phyloP scores from a whole-genome alignment of 495 filamentous ascomycete species.

The Apodospora peruviana region DNA sequence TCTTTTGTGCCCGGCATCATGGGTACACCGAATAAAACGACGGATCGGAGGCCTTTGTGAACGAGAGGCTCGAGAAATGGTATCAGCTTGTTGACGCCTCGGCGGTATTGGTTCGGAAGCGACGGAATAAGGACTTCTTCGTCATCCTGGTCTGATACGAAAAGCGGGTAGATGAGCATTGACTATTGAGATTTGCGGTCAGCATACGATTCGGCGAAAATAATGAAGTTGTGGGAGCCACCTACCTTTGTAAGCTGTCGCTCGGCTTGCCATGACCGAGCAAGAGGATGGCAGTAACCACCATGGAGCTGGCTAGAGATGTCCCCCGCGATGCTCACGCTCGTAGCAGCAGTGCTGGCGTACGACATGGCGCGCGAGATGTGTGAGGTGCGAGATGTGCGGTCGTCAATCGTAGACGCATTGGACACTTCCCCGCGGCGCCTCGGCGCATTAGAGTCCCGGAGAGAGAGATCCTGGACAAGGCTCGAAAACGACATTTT shows the following conservation, averaged over 20 bases:
- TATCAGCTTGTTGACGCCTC: conserved; percentile 78
- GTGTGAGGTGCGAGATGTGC: conserved; percentile 53
- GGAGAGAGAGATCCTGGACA: conserved; percentile 76
- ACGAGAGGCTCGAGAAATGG: conserved; percentile 82
- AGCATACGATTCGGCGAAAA: conserved; percentile 2
- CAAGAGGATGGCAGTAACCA: conserved; percentile 88
- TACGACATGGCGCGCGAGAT: conserved; percentile 73
- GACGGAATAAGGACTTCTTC: conserved; percentile 88
- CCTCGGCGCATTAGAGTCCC: conserved; percentile 43
- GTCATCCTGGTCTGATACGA: conserved; percentile 89
- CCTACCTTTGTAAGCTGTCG: conserved; percentile 90
- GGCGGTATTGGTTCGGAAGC: conserved; percentile 79
- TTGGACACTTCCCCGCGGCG: conserved; percentile 36
- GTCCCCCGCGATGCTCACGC: conserved; percentile 85
- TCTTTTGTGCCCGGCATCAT: conserved; percentile 76
- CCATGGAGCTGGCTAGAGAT: conserved; percentile 93
- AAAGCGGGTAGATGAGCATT: conserved; percentile 96
- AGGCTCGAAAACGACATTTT: conserved; percentile 89
- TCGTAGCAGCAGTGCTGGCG: conserved; percentile 84
- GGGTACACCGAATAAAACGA: conserved; percentile 94
- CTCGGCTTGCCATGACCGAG: conserved; percentile 91
- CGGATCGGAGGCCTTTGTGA: conserved; percentile 79
- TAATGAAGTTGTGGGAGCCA: background rate
- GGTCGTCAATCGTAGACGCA: conserved; percentile 50
- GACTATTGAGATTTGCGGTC: conserved; percentile 48